Evolutionary conservation across 805 yeast species (phyloP), one percentile per base, ranked within the genome.

Genomic region (Spathaspora hagerdaliae): DNA sequence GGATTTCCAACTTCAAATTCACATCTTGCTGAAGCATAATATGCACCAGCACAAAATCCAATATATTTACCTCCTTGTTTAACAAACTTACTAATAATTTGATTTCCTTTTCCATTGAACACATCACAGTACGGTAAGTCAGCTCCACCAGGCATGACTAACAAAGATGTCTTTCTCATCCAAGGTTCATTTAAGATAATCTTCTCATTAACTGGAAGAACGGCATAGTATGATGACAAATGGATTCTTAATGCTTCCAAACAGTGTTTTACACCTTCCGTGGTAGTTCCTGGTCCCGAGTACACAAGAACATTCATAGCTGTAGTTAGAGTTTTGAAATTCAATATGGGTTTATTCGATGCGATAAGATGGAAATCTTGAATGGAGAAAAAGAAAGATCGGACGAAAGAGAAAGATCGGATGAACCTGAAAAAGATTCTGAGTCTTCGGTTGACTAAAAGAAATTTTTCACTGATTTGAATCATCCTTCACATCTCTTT

Each of bases 61-160:
- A 92, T 63, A 57, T 71, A 89, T 41, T 73, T 69, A 1, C 99
- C 99, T 29, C 98, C 99, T 44, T 73, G 71, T 29, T 81, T 71
- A 1, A 89, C 89, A 53, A 74, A 89, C 41, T 79, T 79, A 27
- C 67, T 62, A 50, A 89, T 87, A 34, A 73, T 69, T 8, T 66
- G 56, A 55, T 84, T 87, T 0, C 90, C 88, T 1, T 64, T 65
- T 1, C 96, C 92, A 56, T 85, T 82, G 51, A 95, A 75, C 4
- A 76, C 79, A 43, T 74, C 71, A 51, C 96, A 87, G 53, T 84
- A 80, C 0, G 97, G 97, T 42, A 89, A 67, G 60, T 94, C 99
- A 0, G 98, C 97, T 7, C 99, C 99, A 4, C 99, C 99, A 0
- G 99, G 99, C 27, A 94, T 63, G 1, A 90, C 96, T 37, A 94